Evolutionary conservation across 2,329 filamentous ascomycete genomes (phyloP).

Genomic region (Aspergillus awamori): DNA sequence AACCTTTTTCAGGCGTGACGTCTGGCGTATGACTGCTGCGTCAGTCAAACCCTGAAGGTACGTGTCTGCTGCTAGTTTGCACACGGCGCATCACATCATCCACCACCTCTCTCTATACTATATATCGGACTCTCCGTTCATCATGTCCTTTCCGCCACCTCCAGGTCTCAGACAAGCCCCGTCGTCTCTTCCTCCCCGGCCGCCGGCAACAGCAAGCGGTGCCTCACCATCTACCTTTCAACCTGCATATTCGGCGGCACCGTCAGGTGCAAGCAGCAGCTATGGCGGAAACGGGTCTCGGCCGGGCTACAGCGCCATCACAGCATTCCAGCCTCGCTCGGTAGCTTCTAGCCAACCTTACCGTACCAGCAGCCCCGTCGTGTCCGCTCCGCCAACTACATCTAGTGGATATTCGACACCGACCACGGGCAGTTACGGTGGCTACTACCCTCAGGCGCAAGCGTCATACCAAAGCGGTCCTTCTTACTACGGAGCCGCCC

Average conservation of each 20-base stretch:
- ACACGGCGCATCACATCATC: constrained; percentile 34
- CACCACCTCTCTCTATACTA: constrained; percentile 28
- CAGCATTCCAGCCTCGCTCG: constrained; percentile 62
- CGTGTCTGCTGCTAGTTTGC: constrained; percentile 41
- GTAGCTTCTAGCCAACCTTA: constrained; percentile 52
- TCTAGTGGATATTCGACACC: constrained; percentile 40
- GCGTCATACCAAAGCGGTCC: constrained; percentile 36
- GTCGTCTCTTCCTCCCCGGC: constrained; percentile 75
- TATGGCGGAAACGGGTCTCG: constrained; percentile 39
- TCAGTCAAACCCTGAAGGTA: constrained; percentile 47
- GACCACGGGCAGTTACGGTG: constrained; percentile 44
- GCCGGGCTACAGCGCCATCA: constrained; percentile 50
- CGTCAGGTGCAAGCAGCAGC: constrained; percentile 30
- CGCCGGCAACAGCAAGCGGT: constrained; percentile 62
- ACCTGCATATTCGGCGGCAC: constrained; percentile 55
- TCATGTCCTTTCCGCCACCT: constrained; percentile 84
- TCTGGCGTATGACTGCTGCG: constrained; percentile 39
- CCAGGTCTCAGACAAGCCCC: constrained; percentile 65
- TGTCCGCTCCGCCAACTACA: constrained; percentile 41
- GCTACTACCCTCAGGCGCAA: constrained; percentile 46
- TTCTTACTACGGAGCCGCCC: constrained; percentile 50
- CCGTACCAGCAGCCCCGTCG: constrained; percentile 41
- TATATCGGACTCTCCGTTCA: constrained; percentile 49
- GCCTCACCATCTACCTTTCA: constrained; percentile 46
- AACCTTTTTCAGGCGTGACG: constrained; percentile 36